Base-by-base conservation (phyloP, 768 basidiomycete genomes). In the Tylopilus sp. region DNA sequence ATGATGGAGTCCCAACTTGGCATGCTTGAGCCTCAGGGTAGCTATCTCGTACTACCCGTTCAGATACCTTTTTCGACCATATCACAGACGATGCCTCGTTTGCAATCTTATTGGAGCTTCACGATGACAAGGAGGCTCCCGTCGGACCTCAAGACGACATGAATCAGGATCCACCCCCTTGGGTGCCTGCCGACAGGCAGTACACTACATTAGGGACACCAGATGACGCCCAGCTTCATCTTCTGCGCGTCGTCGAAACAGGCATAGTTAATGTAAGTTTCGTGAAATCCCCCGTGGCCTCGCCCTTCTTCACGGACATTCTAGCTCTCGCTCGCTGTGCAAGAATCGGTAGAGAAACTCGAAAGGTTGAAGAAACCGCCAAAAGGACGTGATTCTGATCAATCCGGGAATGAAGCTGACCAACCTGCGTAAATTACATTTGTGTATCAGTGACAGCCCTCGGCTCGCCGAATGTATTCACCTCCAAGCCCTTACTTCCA, bases 161-260 rank as follows among this genome's bases (percentile, higher is more conserved):
- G 52, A 31, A 45, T 23, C 73, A 58, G 77, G 80, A 89, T 48
- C 85, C 82, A 25, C 80, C 87, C 5, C 82, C 87, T 1, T 93
- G 90, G 90, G 79, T 91, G 22, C 90, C 88, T 1, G 87, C 90
- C 21, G 75, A 81, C 39, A 69, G 70, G 22, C 77, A 82, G 54
- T 80, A 89, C 51, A 89, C 90, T 11, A 90, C 89, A 8, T 57
- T 75, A 15, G 87, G 81, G 13, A 71, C 75, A 15, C 74, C 80
- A n/a, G 82, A 87, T 26, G 68, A 80, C 35, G 80, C 86, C 23
- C 84, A 91, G 64, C 69, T 89, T 17, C 83, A 88, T 58, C 77
- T 91, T 72, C 70, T 93, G 47, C 78, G 90, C 21, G 85, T 85
- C 12, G 87, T 92, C 7, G 88, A 91, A 58, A 92, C 90, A 1